These are phyloP conservation scores for Friedmanniomyces endolithicus DNA, from an alignment of 495 filamentous ascomycete species.

Conservation along the genomic window DNA sequence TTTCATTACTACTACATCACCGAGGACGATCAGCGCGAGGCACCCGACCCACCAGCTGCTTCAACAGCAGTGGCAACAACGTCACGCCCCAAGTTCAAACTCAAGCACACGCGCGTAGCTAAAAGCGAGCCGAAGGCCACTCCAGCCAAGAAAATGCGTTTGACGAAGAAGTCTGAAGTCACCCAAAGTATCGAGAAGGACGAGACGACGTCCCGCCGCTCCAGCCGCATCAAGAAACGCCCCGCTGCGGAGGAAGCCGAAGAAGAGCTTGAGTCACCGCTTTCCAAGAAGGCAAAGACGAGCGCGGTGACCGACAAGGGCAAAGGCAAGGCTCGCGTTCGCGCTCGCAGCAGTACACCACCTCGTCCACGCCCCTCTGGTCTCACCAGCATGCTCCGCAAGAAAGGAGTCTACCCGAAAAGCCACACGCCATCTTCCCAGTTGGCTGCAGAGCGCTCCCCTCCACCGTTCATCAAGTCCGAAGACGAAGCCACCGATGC, in stretches of 20 bases:
- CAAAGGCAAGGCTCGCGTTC: background rate
- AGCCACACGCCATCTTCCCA: background rate
- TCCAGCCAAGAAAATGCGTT: background rate
- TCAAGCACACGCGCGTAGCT: background rate
- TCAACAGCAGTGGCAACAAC: too few relatives aligned
- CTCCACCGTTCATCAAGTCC: background rate
- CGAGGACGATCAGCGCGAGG: background rate
- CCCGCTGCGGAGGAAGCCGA: background rate
- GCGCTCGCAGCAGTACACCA: background rate
- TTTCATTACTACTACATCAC: background rate
- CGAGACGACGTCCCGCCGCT: background rate
- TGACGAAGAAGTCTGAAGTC: background rate
- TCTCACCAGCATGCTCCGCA: background rate
- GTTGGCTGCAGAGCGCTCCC: background rate
- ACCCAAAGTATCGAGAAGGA: background rate
- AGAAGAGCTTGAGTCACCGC: conserved; percentile 1
- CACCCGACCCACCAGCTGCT: background rate
- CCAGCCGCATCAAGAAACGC: background rate
- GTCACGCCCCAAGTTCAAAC: background rate
- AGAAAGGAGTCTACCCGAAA: background rate
- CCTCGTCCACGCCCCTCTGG: background rate
- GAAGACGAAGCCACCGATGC: background rate
- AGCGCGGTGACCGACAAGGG: background rate
- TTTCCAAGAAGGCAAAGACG: conserved; percentile 1
- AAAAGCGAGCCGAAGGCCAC: background rate